Evolutionary conservation across 2,329 filamentous ascomycete genomes (phyloP), one percentile per base, ranked within the genome.

Genomic region (Aspergillus puulaauensis): DNA sequence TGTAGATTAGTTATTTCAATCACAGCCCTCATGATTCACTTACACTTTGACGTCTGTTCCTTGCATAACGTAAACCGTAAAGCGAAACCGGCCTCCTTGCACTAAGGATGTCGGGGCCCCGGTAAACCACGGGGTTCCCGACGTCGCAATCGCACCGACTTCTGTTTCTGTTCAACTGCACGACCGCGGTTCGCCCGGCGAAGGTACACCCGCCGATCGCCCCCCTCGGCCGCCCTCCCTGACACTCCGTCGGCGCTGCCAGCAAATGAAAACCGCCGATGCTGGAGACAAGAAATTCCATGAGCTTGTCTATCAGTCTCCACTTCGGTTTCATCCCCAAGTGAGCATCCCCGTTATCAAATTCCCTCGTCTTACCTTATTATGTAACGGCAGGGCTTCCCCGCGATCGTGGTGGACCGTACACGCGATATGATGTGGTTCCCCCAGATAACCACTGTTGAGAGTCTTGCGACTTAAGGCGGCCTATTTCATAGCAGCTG

Each of bases 1-100:
- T 58, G 58, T 60, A 60, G 55, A 58, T 52, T 60, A 58, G 47
- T 47, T 43, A 23, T 51, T 46, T 27, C 17, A 40, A n/a, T 24
- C 12, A 15, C 12, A 23, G 40, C 23, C 24, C 19, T 33, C 12
- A 49, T 49, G 46, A 49, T 23, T 49, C 24, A 44, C 21, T n/a
- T 14, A 31, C 27, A 31, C 27, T 31, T 31, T 31, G 27, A 11
- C 27, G 1, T 31, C 9, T 11, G 27, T 31, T 31, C 27, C 27
- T 31, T 31, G 27, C 27, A 31, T 11, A 31, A 11, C 1, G 27
- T 31, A 31, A 31, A 31, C 27, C 9, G 27, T 31, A 31, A 31
- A 31, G 27, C 27, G 27, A 31, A 11, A 8, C 27, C 27, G 27
- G 27, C 27, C 9, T 9, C 7, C 1, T 24, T 31, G 27, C 27